phyloP scores from a whole-genome alignment of 805 yeast species.

The Kodamaea lidongshanica region DNA sequence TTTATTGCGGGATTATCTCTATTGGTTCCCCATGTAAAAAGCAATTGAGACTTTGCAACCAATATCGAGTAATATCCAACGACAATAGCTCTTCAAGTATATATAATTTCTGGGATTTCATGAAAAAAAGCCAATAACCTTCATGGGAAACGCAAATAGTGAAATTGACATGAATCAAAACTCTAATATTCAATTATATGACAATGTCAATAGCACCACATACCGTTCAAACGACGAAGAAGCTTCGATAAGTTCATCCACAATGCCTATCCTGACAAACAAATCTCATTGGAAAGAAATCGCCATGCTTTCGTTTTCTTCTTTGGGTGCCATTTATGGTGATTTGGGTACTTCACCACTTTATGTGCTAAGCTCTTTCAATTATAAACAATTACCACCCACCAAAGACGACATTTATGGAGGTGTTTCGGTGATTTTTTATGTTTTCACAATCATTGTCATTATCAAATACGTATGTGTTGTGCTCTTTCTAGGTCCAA shows the following conservation, averaged over 20 bases:
- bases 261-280: background rate
- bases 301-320: conserved; percentile 32
- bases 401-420: conserved; percentile 40
- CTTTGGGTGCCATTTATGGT: conserved; percentile 60
- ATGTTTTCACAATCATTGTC: conserved; percentile 49
- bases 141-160: too few species aligned
- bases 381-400: conserved; percentile 24
- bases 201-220: background rate
- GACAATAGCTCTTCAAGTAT: too few species aligned
- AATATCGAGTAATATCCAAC: too few species aligned
- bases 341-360: conserved; percentile 60
- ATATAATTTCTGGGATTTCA: too few species aligned
- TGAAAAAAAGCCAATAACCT: too few species aligned
- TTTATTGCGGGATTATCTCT: too few species aligned
- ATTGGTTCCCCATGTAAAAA: too few species aligned
- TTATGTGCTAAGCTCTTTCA: conserved; percentile 38
- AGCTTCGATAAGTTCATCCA: conserved; percentile 8
- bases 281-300: conserved; percentile 18
- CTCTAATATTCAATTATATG: conserved; percentile 1
- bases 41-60: too few species aligned
- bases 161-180: too few species aligned
- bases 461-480: conserved; percentile 45
- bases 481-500: conserved; percentile 47
- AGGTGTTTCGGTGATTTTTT: conserved; percentile 47
- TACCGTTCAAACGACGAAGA: conserved; percentile 10